phyloP scores from a whole-genome alignment of 768 basidiomycete species.

The Pluteus cervinus region DNA sequence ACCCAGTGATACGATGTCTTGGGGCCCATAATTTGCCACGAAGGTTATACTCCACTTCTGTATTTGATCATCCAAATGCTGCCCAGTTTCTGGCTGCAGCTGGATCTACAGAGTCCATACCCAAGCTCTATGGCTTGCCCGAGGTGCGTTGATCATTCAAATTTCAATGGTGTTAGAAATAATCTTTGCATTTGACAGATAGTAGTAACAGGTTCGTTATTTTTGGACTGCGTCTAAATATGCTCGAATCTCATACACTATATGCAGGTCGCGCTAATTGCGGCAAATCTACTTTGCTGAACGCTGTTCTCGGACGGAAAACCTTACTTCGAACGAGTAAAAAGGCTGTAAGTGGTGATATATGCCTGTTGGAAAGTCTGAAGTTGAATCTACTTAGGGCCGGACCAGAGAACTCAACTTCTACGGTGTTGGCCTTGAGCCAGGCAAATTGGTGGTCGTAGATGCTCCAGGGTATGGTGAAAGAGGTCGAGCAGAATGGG shows the following conservation, averaged over 20 bases:
- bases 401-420: conserved; percentile 70
- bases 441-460: conserved; percentile 59
- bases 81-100: conserved; percentile 37
- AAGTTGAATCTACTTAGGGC: conserved; percentile 37
- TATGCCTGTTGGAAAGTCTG: not conserved
- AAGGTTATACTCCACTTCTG: too few species aligned
- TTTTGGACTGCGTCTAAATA: not conserved
- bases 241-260: not conserved
- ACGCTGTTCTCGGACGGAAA: conserved; percentile 56
- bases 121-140: conserved; percentile 33
- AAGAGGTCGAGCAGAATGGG: conserved; percentile 73
- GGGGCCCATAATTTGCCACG: too few species aligned
- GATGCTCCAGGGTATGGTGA: conserved; percentile 80
- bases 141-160: conserved; percentile 26
- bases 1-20: too few species aligned
- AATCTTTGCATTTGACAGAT: conserved; percentile 23
- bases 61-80: conserved; percentile 22
- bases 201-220: conserved; percentile 34
- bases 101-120: conserved; percentile 28
- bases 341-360: conserved; percentile 59
- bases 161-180: not conserved
- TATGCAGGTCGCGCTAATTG: conserved; percentile 66
- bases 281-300: conserved; percentile 72
- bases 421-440: conserved; percentile 55
- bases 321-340: conserved; percentile 58